These are phyloP conservation scores for Sanghuangporus weigelae DNA, from an alignment of 1,284 basidiomycete species.

Conservation along the genomic window DNA sequence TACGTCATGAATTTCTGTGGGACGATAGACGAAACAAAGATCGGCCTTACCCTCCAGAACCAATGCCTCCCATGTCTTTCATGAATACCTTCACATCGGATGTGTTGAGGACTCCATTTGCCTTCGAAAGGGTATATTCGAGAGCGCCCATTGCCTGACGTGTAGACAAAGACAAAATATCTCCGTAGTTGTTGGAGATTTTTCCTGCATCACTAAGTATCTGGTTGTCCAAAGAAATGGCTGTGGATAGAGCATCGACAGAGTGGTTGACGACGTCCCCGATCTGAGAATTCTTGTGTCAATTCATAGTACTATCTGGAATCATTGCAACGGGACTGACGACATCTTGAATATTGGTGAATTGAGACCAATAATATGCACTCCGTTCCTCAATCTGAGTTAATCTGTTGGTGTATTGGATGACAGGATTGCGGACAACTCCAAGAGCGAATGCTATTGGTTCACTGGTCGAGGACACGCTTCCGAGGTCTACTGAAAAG, in stretches of 20 bases:
- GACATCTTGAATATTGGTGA: slow-evolving; percentile 17
- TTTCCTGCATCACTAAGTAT: slow-evolving; percentile 27
- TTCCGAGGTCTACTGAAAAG: slow-evolving; percentile 16
- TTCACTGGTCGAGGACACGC: slow-evolving; percentile 2
- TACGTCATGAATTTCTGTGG: neutral
- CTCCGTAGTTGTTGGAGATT: slow-evolving; percentile 32
- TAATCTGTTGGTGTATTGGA: slow-evolving; percentile 6
- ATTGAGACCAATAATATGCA: slow-evolving; percentile 29
- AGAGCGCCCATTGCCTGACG: slow-evolving; percentile 36
- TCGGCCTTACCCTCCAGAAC: slow-evolving; percentile 5
- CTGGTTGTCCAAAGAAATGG: slow-evolving; percentile 32
- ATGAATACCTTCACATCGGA: slow-evolving; percentile 21
- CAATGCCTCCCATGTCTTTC: slow-evolving; percentile 12
- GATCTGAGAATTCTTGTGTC: slow-evolving; percentile 25
- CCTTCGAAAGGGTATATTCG: slow-evolving; percentile 32
- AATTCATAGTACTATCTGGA: neutral
- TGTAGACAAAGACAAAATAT: slow-evolving; percentile 34
- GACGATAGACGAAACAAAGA: neutral
- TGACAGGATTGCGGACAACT: slow-evolving; percentile 13
- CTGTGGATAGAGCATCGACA: slow-evolving; percentile 25
- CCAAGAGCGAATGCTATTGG: slow-evolving; percentile 17
- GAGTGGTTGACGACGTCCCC: slow-evolving; percentile 35
- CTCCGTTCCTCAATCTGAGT: slow-evolving; percentile 23
- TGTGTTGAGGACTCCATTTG: slow-evolving; percentile 24
- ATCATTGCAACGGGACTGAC: neutral